Base-by-base conservation (phyloP, 2,329 filamentous ascomycete species). In the Colletotrichum eleusines region DNA sequence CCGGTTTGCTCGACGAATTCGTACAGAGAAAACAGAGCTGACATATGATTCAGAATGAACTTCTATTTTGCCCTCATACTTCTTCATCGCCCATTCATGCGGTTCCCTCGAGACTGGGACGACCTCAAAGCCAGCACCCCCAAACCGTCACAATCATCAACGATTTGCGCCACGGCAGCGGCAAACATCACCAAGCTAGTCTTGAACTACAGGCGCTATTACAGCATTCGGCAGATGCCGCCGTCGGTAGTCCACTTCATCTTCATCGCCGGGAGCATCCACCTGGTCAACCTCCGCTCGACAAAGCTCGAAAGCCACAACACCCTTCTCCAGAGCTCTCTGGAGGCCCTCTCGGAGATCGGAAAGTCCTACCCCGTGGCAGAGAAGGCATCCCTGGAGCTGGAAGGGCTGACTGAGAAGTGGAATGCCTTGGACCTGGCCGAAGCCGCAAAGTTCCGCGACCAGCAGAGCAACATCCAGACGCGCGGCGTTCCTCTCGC, bases 71-170 rank as follows among this genome's bases (percentile, higher is more conserved):
- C 18, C 28, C 38, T 63, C 5, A 44, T 71, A 3, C 50, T 69
- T 3, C 69, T 71, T 1, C 64, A 71, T 16, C 69, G 69, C 11
- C 65, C 69, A 4, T 71, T 69, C 11, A 18, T 69, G 1, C 38
- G 48, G 20, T 33, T 38, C 8, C 57, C 64, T 11, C 26, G 35
- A 23, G 28, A 53, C 1, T 16, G 31, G 7, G 3, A 8, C n/a
- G 40, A 60, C n/a, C 28, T 48, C 26, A 33, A 26, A 18, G 9
- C 9, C 9, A 28, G 18, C 16, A 26, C n/a, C 31, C 1, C 4
- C 3, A 26, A n/a, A 6, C 18, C 42, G 18, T 23, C 31, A 6
- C 38, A 55, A 16, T 42, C 64, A 9, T 23, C 16, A 23, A 31
- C 20, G 2, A 50, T 31, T 11, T 68, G 53, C 26, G 38, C 28